Conservation (phyloP, 129 eudicot species). For the Flaveria sonorensis region DNA sequence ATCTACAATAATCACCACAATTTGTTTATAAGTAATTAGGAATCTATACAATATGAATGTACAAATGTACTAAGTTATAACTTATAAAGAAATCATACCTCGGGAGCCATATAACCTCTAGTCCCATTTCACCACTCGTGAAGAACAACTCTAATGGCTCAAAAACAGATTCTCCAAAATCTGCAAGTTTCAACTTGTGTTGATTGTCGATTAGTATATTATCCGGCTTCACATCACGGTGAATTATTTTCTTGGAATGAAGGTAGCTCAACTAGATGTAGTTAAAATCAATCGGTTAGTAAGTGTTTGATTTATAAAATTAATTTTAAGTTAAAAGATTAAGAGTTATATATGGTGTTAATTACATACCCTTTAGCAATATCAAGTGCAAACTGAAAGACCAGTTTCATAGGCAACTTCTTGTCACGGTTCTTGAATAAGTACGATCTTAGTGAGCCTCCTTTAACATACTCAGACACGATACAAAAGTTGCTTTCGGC, state of each 20-base stretch:
- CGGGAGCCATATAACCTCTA: conserved; percentile 63
- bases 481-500: conserved; percentile 32
- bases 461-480: conserved; percentile 36
- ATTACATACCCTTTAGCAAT: conserved; percentile 45
- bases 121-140: conserved; percentile 54
- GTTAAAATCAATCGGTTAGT: neutral
- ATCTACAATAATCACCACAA: conserved; percentile 22
- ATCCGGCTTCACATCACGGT: conserved; percentile 48
- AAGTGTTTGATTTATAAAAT: neutral
- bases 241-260: conserved; percentile 51
- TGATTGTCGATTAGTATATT: conserved; percentile 51
- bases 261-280: conserved; percentile 46
- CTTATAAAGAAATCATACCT: conserved; percentile 29
- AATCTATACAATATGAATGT: neutral
- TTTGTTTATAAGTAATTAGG: neutral
- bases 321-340: too few species aligned
- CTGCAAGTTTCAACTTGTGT: conserved; percentile 36
- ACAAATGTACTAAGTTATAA: neutral
- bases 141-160: conserved; percentile 38
- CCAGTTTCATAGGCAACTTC: conserved; percentile 34
- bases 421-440: conserved; percentile 24
- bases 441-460: conserved; percentile 43
- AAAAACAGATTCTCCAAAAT: conserved; percentile 40
- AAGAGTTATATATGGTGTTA: neutral
- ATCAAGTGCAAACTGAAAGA: conserved; percentile 38